These are phyloP conservation scores for Cucurbita pepo DNA, from an alignment of 306 rosid genomes.

Conservation along the genomic window DNA sequence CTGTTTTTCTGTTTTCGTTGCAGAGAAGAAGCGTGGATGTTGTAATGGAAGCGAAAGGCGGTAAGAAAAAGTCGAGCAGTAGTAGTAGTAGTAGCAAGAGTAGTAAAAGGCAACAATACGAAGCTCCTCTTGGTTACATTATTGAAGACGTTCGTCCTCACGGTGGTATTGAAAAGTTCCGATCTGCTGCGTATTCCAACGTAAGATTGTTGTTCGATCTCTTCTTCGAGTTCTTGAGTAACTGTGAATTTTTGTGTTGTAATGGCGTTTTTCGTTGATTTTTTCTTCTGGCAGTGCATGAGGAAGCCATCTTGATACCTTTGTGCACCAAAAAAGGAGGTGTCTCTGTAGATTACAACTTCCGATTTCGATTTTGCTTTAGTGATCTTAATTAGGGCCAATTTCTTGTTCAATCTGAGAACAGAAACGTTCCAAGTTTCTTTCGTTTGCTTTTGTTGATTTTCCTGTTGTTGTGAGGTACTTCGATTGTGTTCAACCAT, in stretches of 20 bases:
- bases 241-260: background rate
- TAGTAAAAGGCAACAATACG: conserved; percentile 19
- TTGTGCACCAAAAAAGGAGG: no score
- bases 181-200: conserved; percentile 54
- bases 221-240: background rate
- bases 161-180: conserved; percentile 50
- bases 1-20: background rate
- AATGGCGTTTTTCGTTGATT: background rate
- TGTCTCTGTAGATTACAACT: no score
- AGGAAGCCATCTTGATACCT: conserved; percentile 43
- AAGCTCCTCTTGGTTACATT: conserved; percentile 50
- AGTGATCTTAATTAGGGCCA: background rate
- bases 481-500: conserved; percentile 6
- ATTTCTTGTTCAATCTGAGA: background rate
- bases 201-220: conserved; percentile 15
- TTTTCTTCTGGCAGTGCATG: conserved; percentile 24
- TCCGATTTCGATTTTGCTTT: background rate
- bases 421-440: background rate
- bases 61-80: conserved; percentile 32
- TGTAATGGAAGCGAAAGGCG: conserved; percentile 41
- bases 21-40: conserved; percentile 35
- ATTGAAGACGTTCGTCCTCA: conserved; percentile 60
- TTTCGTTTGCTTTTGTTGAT: background rate
- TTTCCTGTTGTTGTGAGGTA: background rate
- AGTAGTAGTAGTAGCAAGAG: conserved; percentile 17